These are phyloP conservation scores for Reticulascus tulasneorum DNA, from an alignment of 2,329 filamentous ascomycete genomes.

Conservation along the genomic window DNA sequence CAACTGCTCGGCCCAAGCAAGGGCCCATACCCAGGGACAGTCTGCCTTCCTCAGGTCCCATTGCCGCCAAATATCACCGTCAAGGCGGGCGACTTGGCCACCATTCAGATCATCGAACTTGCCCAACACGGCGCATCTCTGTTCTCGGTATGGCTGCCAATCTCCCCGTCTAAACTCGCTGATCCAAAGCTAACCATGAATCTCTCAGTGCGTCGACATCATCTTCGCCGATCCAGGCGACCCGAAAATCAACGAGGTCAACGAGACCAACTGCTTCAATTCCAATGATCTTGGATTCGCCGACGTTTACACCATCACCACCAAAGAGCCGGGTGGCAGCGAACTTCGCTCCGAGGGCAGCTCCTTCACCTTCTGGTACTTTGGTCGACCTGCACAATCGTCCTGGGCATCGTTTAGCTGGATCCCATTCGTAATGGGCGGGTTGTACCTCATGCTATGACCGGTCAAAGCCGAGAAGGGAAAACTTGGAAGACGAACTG, in stretches of 20 bases:
- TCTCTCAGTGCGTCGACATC: slow-evolving; percentile 80
- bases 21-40: slow-evolving; percentile 78
- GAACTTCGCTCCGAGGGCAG: slow-evolving; percentile 25
- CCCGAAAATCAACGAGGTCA: slow-evolving; percentile 63
- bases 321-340: slow-evolving; percentile 34
- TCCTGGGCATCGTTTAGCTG: slow-evolving; percentile 28
- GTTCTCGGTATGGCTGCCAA: slow-evolving; percentile 58
- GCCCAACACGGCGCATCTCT: slow-evolving; percentile 80
- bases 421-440: slow-evolving; percentile 34
- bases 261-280: slow-evolving; percentile 84
- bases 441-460: slow-evolving; percentile 35
- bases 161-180: neutral
- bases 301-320: slow-evolving; percentile 67
- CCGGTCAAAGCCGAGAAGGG: too few relatives aligned
- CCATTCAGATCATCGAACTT: slow-evolving; percentile 81
- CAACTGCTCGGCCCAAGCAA: slow-evolving; percentile 79
- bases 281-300: slow-evolving; percentile 73
- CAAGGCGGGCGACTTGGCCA: slow-evolving; percentile 80
- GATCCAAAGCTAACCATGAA: slow-evolving; percentile 3
- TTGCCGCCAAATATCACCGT: slow-evolving; percentile 69
- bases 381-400: neutral
- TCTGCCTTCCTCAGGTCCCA: slow-evolving; percentile 87
- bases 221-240: slow-evolving; percentile 80
- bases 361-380: slow-evolving; percentile 20
- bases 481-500: too few relatives aligned